A percentile compares a stretch with the other conserved stretches of the same genome.
phyloP scores from a whole-genome alignment of 2,329 filamentous ascomycete species.

The Myriangium duriaei region DNA sequence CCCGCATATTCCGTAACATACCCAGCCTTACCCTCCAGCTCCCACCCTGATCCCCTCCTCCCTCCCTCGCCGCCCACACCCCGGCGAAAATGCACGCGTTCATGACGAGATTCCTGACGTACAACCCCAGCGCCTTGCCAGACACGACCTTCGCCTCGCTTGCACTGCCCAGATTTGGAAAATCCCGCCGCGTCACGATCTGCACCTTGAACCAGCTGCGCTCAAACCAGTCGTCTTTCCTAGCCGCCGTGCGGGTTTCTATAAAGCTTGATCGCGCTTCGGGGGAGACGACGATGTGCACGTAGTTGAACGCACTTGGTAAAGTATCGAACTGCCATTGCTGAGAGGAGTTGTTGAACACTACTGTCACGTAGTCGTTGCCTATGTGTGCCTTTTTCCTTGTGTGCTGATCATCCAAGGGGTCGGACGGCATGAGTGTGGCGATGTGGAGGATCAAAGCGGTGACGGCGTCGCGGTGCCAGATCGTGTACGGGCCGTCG shows the following conservation, averaged over 20 bases:
- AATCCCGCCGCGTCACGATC: constrained; percentile 75
- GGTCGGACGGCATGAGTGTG: constrained; percentile 91
- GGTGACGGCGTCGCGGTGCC: constrained; percentile 88
- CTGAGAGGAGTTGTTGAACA: constrained; percentile 88
- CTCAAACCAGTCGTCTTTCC: constrained; percentile 28
- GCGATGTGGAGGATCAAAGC: constrained; percentile 93
- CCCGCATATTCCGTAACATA: constrained; percentile 71
- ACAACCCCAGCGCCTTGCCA: constrained; percentile 65
- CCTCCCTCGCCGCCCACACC: constrained; percentile 69
- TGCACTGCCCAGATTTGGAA: constrained; percentile 83
- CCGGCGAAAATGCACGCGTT: constrained; percentile 88
- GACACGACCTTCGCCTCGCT: constrained; percentile 82
- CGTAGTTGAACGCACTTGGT: constrained; percentile 88
- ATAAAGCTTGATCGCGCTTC: constrained; percentile 68
- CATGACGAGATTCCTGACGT: constrained; percentile 77
- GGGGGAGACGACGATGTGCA: constrained; percentile 91
- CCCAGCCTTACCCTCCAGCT: constrained; percentile 80
- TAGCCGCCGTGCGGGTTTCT: constrained; percentile 39
- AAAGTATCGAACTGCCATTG: constrained; percentile 86
- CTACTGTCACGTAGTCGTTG: constrained; percentile 95
- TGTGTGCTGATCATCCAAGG: constrained; percentile 55
- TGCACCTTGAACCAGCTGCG: constrained; percentile 61
- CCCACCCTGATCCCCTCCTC: constrained; percentile 56
- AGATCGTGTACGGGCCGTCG: constrained; percentile 81
- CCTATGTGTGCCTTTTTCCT: constrained; percentile 92